Conservation (phyloP, 306 rosid genomes). For the Mucuna pruriens region DNA sequence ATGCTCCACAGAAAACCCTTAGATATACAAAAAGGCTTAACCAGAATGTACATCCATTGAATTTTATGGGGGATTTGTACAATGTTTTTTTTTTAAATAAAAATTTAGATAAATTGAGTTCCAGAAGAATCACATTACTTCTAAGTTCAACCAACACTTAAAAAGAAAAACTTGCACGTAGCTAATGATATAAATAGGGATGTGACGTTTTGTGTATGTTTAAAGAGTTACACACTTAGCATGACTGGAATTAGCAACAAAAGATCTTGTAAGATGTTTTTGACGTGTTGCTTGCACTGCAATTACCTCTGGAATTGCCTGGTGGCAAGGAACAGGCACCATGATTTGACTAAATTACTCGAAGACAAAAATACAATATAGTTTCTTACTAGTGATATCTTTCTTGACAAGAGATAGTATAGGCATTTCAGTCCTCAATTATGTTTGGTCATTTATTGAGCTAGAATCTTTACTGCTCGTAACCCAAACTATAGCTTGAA, state of each 20-base stretch:
- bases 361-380: constrained; percentile 22
- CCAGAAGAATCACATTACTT: too few species aligned
- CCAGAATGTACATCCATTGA: background rate
- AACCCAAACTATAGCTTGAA: constrained; percentile 12
- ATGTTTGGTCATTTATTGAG: background rate
- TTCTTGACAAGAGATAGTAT: constrained; percentile 8
- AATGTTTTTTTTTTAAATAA: too few species aligned
- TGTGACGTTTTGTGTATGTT: background rate
- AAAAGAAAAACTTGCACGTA: too few species aligned
- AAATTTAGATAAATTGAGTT: too few species aligned
- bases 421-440: constrained; percentile 1
- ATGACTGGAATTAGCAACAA: background rate
- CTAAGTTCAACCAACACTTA: too few species aligned
- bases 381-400: background rate
- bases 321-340: background rate
- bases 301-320: background rate
- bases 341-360: background rate
- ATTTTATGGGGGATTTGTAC: background rate
- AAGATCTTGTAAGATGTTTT: background rate
- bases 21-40: background rate
- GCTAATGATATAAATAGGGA: background rate
- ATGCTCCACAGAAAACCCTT: background rate
- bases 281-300: background rate
- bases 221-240: background rate
- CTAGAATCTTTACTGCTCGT: constrained; percentile 17